Percentiles rank a stretch among this genome's conserved stretches.
Conservation (phyloP, 2,329 filamentous ascomycete genomes). For the Tolypocladium ovalisporum region DNA sequence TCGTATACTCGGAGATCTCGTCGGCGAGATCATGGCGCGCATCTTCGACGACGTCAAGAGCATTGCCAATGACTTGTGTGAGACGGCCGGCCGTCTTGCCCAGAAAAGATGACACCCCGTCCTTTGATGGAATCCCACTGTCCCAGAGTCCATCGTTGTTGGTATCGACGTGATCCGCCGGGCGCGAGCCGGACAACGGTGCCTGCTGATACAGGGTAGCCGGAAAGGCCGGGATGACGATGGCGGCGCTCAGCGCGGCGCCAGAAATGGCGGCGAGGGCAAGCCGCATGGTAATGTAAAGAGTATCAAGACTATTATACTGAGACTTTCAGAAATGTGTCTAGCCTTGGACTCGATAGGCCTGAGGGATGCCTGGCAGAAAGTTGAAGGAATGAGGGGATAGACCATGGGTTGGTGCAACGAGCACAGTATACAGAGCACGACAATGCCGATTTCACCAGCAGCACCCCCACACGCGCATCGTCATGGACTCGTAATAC, state of each 20-base stretch:
- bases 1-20: not conserved
- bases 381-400: not conserved
- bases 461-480: not conserved
- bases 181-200: not conserved
- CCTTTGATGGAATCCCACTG: not conserved
- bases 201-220: not conserved
- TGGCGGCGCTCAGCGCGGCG: not conserved
- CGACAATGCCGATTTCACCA: not conserved
- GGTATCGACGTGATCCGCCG: not conserved
- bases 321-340: not conserved
- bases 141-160: not conserved
- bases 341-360: not conserved
- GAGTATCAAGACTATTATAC: too few relatives aligned
- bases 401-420: not conserved
- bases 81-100: not conserved
- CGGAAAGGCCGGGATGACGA: not conserved
- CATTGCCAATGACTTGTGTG: not conserved
- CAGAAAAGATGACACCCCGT: not conserved
- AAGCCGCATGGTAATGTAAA: not conserved
- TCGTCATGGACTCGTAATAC: not conserved
- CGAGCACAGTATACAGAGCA: not conserved
- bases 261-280: not conserved
- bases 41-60: slow-evolving; percentile 1
- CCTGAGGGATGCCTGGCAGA: not conserved
- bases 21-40: slow-evolving; percentile 1